These are phyloP conservation scores for Cerrena zonata DNA, from an alignment of 1,284 basidiomycete genomes.

Conservation along the genomic window DNA sequence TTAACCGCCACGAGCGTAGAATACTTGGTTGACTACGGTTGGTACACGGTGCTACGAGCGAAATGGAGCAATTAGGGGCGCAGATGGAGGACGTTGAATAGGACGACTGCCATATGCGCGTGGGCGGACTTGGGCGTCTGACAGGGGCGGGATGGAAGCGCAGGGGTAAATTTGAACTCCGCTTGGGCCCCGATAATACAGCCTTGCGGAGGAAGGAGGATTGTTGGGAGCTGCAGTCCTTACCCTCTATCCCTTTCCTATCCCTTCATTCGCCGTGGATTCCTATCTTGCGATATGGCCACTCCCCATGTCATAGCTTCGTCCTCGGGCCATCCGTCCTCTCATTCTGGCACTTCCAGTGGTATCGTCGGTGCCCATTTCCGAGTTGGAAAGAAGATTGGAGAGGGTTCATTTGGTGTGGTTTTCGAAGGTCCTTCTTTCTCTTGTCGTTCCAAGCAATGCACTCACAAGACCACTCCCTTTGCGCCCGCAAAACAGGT, in stretches of 20 bases:
- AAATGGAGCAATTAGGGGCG: too few species aligned
- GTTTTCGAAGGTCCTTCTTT: constrained; percentile 63
- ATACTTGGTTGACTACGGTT: too few species aligned
- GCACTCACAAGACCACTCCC: too few species aligned
- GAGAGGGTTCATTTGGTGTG: constrained; percentile 80
- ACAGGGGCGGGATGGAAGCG: neutral
- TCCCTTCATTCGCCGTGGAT: constrained; percentile 22
- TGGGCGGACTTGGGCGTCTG: too few species aligned
- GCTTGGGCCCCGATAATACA: neutral
- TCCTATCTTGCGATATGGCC: constrained; percentile 43
- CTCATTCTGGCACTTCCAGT: constrained; percentile 55
- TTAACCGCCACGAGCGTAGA: too few species aligned
- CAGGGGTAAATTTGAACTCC: neutral
- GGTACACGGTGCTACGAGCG: too few species aligned
- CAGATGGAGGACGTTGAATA: too few species aligned
- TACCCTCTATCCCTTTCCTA: constrained; percentile 23
- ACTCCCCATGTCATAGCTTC: constrained; percentile 74
- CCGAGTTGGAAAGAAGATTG: constrained; percentile 81
- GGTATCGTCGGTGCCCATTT: constrained; percentile 73
- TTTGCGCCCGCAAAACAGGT: constrained; percentile 39
- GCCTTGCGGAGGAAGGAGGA: too few species aligned
- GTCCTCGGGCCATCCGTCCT: constrained; percentile 59
- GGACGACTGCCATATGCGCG: too few species aligned
- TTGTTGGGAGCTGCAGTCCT: constrained; percentile 20
- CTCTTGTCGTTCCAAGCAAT: too few species aligned